Conservation (phyloP, 2,329 filamentous ascomycete species). For the Penicillium concentricum region DNA sequence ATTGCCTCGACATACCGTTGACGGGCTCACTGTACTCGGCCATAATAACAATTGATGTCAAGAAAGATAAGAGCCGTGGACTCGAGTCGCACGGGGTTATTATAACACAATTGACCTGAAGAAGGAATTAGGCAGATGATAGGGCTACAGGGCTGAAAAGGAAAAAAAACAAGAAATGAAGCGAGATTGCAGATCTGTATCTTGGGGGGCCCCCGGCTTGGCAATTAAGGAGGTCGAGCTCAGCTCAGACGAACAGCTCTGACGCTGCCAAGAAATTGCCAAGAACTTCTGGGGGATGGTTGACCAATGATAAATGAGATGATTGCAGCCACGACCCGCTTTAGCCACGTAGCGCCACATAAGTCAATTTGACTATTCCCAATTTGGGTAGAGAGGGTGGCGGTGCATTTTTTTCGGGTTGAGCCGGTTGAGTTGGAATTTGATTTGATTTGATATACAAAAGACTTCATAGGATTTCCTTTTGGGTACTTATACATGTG, state of each 20-base stretch:
- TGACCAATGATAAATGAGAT: background rate
- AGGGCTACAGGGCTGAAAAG: slow-evolving; percentile 28
- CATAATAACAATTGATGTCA: slow-evolving; percentile 14
- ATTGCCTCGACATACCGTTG: slow-evolving; percentile 19
- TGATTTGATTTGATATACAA: background rate
- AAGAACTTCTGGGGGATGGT: background rate
- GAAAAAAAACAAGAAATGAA: slow-evolving; percentile 10
- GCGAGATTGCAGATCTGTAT: slow-evolving; percentile 20
- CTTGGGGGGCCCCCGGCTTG: slow-evolving; percentile 3
- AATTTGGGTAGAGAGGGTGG: background rate
- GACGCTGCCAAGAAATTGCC: slow-evolving; percentile 21
- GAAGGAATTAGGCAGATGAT: slow-evolving; percentile 8
- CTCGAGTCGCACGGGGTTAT: slow-evolving; percentile 1
- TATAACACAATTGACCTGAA: background rate
- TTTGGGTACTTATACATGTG: background rate
- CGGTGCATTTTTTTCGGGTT: background rate
- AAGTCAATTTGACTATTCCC: background rate
- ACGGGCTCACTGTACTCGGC: slow-evolving; percentile 15
- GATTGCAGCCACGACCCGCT: background rate
- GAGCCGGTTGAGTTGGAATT: background rate
- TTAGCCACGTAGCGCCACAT: slow-evolving; percentile 22
- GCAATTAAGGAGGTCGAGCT: slow-evolving; percentile 1
- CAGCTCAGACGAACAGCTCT: slow-evolving; percentile 7
- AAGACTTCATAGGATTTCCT: too few relatives aligned
- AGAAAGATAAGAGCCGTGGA: background rate